Conservation (phyloP, 768 basidiomycete species). For the Suillus ampliporus region DNA sequence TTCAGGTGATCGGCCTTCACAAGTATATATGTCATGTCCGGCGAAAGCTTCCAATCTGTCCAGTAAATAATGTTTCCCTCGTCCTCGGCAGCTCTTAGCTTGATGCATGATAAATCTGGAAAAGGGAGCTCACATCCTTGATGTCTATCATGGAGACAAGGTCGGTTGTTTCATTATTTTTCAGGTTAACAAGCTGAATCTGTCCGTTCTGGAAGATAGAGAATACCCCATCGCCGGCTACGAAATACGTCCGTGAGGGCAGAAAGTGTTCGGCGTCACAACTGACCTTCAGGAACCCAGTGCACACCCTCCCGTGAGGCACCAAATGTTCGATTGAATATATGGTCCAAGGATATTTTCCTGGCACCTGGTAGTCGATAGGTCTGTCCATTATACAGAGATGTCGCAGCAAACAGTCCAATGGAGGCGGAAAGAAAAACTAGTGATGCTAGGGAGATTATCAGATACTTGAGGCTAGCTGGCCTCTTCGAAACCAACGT, state of each 20-base stretch:
- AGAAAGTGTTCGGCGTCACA: neutral
- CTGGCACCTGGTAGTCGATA: constrained; percentile 58
- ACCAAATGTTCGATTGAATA: constrained; percentile 91
- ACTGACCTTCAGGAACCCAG: constrained; percentile 93
- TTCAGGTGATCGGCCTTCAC: constrained; percentile 78
- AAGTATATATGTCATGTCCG: constrained; percentile 90
- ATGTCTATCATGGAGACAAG: constrained; percentile 66
- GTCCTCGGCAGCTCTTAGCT: constrained; percentile 47
- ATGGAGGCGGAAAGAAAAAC: constrained; percentile 68
- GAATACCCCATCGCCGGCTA: constrained; percentile 95
- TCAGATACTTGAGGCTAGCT: constrained; percentile 62
- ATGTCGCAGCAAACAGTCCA: constrained; percentile 77
- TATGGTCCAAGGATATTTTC: constrained; percentile 85
- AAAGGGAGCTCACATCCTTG: constrained; percentile 57
- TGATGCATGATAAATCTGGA: neutral
- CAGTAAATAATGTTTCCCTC: constrained; percentile 56
- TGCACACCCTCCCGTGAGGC: constrained; percentile 53
- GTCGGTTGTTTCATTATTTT: constrained; percentile 67
- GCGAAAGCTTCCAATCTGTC: constrained; percentile 79
- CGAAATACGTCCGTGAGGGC: constrained; percentile 17
- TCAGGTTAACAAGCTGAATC: constrained; percentile 83
- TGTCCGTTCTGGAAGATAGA: constrained; percentile 62
- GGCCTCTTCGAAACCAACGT: constrained; percentile 42
- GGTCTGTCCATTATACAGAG: constrained; percentile 62
- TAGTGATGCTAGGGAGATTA: constrained; percentile 63